Evolutionary conservation across 768 basidiomycete genomes (phyloP).

Genomic region (Mycena chlorophos): DNA sequence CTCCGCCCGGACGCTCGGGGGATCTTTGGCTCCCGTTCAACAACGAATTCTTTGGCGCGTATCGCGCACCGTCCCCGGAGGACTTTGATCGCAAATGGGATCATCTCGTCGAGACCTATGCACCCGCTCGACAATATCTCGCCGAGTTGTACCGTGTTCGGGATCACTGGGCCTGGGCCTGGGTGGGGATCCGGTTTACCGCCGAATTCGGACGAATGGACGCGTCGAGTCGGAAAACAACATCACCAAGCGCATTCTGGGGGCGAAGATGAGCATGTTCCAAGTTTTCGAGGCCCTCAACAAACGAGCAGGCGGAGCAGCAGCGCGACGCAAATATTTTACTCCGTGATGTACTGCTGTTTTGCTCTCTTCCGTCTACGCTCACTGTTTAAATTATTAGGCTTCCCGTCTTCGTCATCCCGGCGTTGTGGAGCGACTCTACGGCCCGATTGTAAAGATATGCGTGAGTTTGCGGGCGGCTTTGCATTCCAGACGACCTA

Average conservation of each 20-base stretch:
- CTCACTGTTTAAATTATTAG: conserved; percentile 13
- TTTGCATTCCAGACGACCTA: conserved; percentile 32
- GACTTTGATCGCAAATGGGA: conserved; percentile 29
- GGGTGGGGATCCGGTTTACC: conserved; percentile 30
- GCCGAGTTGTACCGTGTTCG: conserved; percentile 29
- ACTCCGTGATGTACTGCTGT: conserved; percentile 23
- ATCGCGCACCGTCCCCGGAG: conserved; percentile 32
- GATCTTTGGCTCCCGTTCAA: conserved; percentile 27
- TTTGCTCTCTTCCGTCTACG: not conserved
- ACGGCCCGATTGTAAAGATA: conserved; percentile 25
- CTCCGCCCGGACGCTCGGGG: conserved; percentile 22
- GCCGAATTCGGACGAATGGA: conserved; percentile 37
- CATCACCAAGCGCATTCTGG: conserved; percentile 27
- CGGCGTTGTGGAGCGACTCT: conserved; percentile 28
- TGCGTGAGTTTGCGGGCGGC: conserved; percentile 30
- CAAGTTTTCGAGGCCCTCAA: conserved; percentile 29
- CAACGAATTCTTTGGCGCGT: conserved; percentile 31
- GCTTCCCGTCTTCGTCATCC: conserved; percentile 29
- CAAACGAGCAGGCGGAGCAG: conserved; percentile 25
- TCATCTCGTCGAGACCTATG: conserved; percentile 15
- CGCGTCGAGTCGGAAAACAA: conserved; percentile 33
- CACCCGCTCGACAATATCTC: conserved; percentile 27
- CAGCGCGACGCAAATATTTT: conserved; percentile 19
- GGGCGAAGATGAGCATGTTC: conserved; percentile 25
- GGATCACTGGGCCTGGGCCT: conserved; percentile 38